These are phyloP conservation scores for Iberis pinnata DNA, from an alignment of 345 rosid species.

Conservation along the genomic window DNA sequence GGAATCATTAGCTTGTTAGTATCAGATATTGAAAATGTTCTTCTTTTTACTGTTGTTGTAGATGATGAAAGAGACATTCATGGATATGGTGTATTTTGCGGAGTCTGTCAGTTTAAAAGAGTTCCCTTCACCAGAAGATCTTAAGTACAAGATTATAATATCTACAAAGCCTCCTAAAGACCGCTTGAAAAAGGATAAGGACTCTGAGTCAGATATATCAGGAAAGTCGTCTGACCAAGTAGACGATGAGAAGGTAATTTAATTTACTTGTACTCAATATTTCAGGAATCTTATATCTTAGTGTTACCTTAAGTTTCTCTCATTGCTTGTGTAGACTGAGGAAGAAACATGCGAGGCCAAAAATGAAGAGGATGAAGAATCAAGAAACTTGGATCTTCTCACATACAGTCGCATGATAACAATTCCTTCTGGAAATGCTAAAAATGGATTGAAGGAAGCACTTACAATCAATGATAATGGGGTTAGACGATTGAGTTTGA, in stretches of 20 bases:
- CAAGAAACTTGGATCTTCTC: constrained; percentile 25
- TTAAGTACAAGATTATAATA: constrained; percentile 48
- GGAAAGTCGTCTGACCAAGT: constrained; percentile 36
- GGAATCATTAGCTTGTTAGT: not conserved
- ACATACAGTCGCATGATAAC: constrained; percentile 46
- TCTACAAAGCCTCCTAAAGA: constrained; percentile 64
- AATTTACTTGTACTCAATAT: not conserved
- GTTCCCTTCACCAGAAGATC: constrained; percentile 65
- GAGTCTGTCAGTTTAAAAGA: constrained; percentile 43
- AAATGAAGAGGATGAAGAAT: constrained; percentile 27
- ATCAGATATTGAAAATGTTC: not conserved
- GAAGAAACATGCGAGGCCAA: constrained; percentile 37
- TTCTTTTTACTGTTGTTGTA: constrained; percentile 12
- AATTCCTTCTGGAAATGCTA: constrained; percentile 57
- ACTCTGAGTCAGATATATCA: constrained; percentile 47
- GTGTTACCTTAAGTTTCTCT: not conserved
- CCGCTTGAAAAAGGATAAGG: constrained; percentile 31
- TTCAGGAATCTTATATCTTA: not conserved
- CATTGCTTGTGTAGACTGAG: constrained; percentile 35
- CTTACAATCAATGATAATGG: constrained; percentile 43
- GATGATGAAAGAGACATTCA: constrained; percentile 51
- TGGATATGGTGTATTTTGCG: constrained; percentile 45
- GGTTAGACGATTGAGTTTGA: constrained; percentile 55
- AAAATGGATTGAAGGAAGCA: constrained; percentile 40
- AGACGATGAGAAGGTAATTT: constrained; percentile 33